Evolutionary conservation across 2,329 filamentous ascomycete genomes (phyloP).

Genomic region (Venturia asperata): DNA sequence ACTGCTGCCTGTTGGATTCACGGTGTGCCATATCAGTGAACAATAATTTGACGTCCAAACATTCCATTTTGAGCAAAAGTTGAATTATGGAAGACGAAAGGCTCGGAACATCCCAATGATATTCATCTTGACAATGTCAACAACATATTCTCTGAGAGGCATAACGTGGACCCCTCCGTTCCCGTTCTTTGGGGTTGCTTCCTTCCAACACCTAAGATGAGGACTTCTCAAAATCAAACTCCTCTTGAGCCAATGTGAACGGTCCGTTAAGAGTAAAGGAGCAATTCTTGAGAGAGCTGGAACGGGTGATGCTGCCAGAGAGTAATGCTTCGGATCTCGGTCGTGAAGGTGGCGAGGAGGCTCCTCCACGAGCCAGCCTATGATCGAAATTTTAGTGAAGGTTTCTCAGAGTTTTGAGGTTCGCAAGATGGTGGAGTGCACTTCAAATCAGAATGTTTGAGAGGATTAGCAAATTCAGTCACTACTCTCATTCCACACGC

Average conservation of each 20-base stretch:
- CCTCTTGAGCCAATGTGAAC: conserved; percentile 56
- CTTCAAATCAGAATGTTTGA: neutral
- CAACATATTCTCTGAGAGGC: neutral
- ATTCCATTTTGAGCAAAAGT: no score
- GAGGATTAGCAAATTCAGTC: neutral
- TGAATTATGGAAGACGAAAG: no score
- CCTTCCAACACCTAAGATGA: conserved; percentile 43
- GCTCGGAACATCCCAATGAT: no score
- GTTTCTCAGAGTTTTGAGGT: neutral
- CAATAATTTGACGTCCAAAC: no score
- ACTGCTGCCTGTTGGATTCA: no score
- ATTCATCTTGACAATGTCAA: neutral
- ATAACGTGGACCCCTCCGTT: neutral
- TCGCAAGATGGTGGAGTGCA: neutral
- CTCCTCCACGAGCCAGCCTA: conserved; percentile 53
- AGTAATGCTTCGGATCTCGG: conserved; percentile 84
- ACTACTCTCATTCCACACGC: neutral
- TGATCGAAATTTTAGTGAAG: neutral
- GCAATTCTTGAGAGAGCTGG: conserved; percentile 72
- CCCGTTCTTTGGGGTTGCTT: no score
- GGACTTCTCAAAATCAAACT: conserved; percentile 49
- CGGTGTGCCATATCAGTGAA: no score
- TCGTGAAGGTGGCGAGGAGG: conserved; percentile 62
- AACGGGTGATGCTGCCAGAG: conserved; percentile 73
- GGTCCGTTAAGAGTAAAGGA: conserved; percentile 62